Evolutionary conservation across 1,284 basidiomycete species (phyloP).

Genomic region (Melampsora americana): DNA sequence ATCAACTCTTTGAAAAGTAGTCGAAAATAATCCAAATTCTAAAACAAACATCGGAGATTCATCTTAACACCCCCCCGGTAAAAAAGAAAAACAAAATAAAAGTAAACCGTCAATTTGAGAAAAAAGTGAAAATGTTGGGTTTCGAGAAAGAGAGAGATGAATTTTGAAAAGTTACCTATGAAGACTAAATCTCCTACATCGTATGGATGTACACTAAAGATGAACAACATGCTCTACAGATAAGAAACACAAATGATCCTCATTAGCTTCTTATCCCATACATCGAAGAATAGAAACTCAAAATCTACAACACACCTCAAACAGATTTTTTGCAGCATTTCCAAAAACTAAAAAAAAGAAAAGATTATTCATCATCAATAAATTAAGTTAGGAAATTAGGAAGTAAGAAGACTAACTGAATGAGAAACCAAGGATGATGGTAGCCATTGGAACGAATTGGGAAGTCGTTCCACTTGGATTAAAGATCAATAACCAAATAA

Average conservation of each 20-base stretch:
- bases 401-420: too few species aligned
- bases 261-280: not conserved
- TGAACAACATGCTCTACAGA: conserved; percentile 41
- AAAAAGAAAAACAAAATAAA: too few species aligned
- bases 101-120: too few species aligned
- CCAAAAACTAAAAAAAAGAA: conserved; percentile 61
- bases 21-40: conserved; percentile 77
- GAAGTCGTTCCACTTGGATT: conserved; percentile 66
- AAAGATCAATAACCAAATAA: conserved; percentile 75
- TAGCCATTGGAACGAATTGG: conserved; percentile 76
- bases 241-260: not conserved
- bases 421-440: conserved; percentile 61
- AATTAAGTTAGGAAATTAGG: too few species aligned
- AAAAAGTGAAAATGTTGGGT: too few species aligned
- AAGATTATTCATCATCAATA: not conserved
- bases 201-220: conserved; percentile 52
- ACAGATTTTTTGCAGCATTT: conserved; percentile 74
- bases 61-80: too few species aligned
- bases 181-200: conserved; percentile 54
- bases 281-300: conserved; percentile 60
- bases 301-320: conserved; percentile 72
- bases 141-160: too few species aligned
- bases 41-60: conserved; percentile 66
- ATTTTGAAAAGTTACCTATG: conserved; percentile 48
- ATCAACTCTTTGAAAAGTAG: conserved; percentile 72